Evolutionary conservation across 352 stramenopile genomes (phyloP).

Genomic region (Aphanomyces astaci): DNA sequence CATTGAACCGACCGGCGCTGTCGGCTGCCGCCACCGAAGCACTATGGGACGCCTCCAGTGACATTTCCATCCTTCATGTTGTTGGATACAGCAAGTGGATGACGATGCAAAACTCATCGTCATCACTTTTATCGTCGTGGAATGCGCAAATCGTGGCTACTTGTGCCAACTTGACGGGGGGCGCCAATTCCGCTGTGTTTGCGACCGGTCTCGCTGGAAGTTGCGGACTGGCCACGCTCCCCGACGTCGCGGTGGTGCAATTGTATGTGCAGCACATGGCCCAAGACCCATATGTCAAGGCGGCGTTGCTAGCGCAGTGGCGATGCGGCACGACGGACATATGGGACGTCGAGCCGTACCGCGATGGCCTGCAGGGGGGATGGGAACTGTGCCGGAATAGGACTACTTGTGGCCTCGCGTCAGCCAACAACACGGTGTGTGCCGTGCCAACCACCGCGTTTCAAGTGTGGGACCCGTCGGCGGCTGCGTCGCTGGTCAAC

Average conservation of each 20-base stretch:
- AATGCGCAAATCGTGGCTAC: constrained; percentile 33
- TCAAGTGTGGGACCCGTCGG: constrained; percentile 36
- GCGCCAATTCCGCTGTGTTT: constrained; percentile 42
- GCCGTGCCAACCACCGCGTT: constrained; percentile 38
- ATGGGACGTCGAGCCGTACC: constrained; percentile 64
- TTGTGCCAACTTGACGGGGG: constrained; percentile 28
- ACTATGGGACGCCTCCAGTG: neutral
- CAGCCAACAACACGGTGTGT: constrained; percentile 34
- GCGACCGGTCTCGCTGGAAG: constrained; percentile 28
- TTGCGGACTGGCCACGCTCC: constrained; percentile 29
- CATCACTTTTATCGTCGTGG: constrained; percentile 26
- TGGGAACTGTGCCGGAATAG: constrained; percentile 42
- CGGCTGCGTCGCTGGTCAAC: constrained; percentile 39
- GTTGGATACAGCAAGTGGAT: constrained; percentile 3
- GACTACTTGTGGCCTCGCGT: constrained; percentile 31
- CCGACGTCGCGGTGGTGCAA: constrained; percentile 34
- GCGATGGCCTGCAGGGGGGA: constrained; percentile 33
- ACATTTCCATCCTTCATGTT: neutral
- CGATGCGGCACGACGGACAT: constrained; percentile 34
- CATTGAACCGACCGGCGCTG: constrained; percentile 9
- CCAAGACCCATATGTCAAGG: constrained; percentile 34
- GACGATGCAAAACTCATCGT: neutral
- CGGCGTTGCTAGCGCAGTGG: constrained; percentile 55
- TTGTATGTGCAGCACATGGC: constrained; percentile 32
- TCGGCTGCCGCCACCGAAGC: constrained; percentile 9